Evolutionary conservation across 2,329 filamentous ascomycete species (phyloP), one percentile per base, ranked within the genome.

Genomic region (Fusarium lateritium): DNA sequence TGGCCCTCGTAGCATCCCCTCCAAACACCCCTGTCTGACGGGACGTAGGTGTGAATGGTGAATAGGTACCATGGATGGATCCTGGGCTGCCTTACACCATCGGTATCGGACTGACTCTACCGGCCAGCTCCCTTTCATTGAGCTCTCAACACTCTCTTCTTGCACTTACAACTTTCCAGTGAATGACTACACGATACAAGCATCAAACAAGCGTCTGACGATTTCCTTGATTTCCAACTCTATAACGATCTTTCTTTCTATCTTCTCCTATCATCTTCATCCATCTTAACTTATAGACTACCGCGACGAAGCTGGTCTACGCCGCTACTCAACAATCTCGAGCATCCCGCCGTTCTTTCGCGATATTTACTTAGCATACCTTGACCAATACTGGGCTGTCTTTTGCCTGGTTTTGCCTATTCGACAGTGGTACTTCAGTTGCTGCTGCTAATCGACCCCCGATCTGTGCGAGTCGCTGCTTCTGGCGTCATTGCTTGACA

Each of bases 261-360:
- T 71, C 44, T 17, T 39, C 38, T 40, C 43, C 56, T 49, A 62
- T 46, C 28, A 51, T 53, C 44, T 53, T 56, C 36, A 31, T 33
- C 38, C 36, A 31, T 33, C 38, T 49, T 26, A 60, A 60, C 47
- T 43, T 72, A 63, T 72, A 72, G 65, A 72, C 62, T 58, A 55
- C 40, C 33, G 67, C 69, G 62, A 71, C 70, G 71, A 70, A 75
- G 73, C 73, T 75, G 73, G 73, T 56, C 73, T 75, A 63, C 73
- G 73, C 73, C 73, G 70, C 73, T 69, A 57, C 53, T 36, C 44
- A 64, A 67, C 67, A 56, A 67, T 51, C 67, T 56, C 56, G 62
- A 62, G 56, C 67, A 71, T 44, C 51, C 45, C 46, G 52, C 59
- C 62, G 24, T 68, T 70, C 55, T 52, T 70, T 70, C 51, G 44